Conservation (phyloP, 192 early-diverging fungal genomes). For the Backusella westeae region DNA sequence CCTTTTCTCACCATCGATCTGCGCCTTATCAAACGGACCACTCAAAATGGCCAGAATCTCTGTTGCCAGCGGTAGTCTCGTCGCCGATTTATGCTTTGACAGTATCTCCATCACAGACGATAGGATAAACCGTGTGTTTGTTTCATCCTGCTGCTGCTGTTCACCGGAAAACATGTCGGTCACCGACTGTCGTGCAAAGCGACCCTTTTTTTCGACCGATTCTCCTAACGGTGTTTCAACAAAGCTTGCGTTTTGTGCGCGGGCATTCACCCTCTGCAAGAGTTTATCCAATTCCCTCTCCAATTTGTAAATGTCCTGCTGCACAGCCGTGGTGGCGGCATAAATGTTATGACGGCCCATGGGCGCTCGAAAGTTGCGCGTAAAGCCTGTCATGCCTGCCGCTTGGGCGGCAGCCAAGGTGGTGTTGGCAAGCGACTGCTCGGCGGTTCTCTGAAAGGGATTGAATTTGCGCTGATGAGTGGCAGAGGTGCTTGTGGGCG, state of each 20-base stretch:
- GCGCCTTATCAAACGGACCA: constrained; percentile 17
- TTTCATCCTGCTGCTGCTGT: neutral
- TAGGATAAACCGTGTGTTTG: neutral
- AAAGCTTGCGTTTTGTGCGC: constrained; percentile 19
- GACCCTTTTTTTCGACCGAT: neutral
- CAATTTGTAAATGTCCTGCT: constrained; percentile 31
- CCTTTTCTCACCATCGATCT: constrained; percentile 7
- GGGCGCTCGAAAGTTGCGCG: constrained; percentile 6
- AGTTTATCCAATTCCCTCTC: constrained; percentile 29
- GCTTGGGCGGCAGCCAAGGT: constrained; percentile 16
- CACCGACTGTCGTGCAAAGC: neutral
- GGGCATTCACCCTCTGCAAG: neutral
- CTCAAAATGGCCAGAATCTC: constrained; percentile 24
- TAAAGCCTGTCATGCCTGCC: constrained; percentile 16
- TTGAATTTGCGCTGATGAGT: neutral
- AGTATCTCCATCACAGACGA: constrained; percentile 4
- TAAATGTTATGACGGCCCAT: constrained; percentile 16
- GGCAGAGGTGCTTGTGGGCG: neutral
- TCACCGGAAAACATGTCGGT: neutral
- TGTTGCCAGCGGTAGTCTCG: constrained; percentile 18
- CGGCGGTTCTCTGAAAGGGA: neutral
- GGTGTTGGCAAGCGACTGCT: neutral
- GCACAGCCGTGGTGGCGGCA: constrained; percentile 31
- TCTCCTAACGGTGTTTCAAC: neutral
- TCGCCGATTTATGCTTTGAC: constrained; percentile 26